Percentiles rank a stretch among this genome's conserved stretches.
Evolutionary conservation across 192 early-diverging fungal genomes (phyloP).

Genomic region (Backusella australiensis): DNA sequence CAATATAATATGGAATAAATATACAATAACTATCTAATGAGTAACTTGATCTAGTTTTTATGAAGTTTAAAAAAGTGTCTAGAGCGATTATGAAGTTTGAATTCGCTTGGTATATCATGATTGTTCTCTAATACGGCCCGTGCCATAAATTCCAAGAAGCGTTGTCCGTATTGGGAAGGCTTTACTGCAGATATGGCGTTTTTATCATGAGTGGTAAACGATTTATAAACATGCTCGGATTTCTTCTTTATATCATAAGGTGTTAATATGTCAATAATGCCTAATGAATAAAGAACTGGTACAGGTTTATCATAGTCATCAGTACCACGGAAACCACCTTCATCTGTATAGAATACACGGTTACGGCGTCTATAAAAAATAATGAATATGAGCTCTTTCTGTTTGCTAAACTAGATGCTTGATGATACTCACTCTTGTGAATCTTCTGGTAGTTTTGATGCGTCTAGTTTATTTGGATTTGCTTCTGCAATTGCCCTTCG

Average conservation of each 20-base stretch:
- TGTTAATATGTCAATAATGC: constrained; percentile 99
- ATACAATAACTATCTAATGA: neutral
- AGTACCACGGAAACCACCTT: constrained; percentile 86
- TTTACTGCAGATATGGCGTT: constrained; percentile 83
- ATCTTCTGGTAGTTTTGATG: constrained; percentile 59
- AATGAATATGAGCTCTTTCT: neutral
- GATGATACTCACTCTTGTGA: constrained; percentile 4
- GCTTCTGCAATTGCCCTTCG: constrained; percentile 54
- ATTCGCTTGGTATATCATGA: constrained; percentile 44
- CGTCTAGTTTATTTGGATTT: constrained; percentile 61
- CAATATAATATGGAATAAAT: neutral
- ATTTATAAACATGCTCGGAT: constrained; percentile 88
- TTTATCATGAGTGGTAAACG: constrained; percentile 68
- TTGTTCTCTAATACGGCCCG: constrained; percentile 49
- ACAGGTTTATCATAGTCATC: constrained; percentile 68
- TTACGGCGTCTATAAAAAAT: constrained; percentile 52
- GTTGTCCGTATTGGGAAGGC: constrained; percentile 81
- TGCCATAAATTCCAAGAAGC: constrained; percentile 91
- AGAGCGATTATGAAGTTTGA: neutral
- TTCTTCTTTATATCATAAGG: constrained; percentile 90
- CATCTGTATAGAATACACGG: constrained; percentile 87
- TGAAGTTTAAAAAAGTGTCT: neutral
- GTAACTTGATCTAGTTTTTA: neutral
- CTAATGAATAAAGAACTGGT: constrained; percentile 87
- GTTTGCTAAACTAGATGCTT: neutral